phyloP scores from a whole-genome alignment of 352 stramenopile genomes.

The Globisporangium cylindrosporum region DNA sequence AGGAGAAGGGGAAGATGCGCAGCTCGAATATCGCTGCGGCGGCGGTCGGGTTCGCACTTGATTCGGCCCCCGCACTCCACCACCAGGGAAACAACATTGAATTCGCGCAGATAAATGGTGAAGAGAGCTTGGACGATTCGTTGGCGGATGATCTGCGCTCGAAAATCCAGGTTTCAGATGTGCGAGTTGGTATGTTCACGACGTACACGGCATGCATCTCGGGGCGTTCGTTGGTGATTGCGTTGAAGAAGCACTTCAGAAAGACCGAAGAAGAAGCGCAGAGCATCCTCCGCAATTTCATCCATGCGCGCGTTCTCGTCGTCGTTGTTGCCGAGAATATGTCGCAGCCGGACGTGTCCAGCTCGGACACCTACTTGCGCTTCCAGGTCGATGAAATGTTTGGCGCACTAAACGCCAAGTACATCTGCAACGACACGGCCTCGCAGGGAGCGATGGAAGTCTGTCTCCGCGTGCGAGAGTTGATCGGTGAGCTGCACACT shows the following conservation, averaged over 20 bases:
- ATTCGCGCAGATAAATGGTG: slow-evolving; percentile 34
- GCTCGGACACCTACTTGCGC: slow-evolving; percentile 60
- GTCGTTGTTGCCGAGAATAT: slow-evolving; percentile 55
- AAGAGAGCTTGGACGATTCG: slow-evolving; percentile 53
- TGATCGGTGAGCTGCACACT: slow-evolving; percentile 65
- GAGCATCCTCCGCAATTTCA: slow-evolving; percentile 38
- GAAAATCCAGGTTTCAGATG: slow-evolving; percentile 48
- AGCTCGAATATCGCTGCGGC: slow-evolving; percentile 59
- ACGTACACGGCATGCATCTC: slow-evolving; percentile 62
- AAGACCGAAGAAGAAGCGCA: slow-evolving; percentile 46
- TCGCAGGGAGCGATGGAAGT: slow-evolving; percentile 64
- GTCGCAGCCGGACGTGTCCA: slow-evolving; percentile 39
- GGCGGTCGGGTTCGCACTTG: slow-evolving; percentile 44
- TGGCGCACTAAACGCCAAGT: slow-evolving; percentile 78
- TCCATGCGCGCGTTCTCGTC: slow-evolving; percentile 47
- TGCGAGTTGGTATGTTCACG: slow-evolving; percentile 73
- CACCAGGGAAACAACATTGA: slow-evolving; percentile 34
- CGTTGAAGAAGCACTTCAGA: slow-evolving; percentile 57
- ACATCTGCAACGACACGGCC: slow-evolving; percentile 47
- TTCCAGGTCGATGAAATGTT: slow-evolving; percentile 88
- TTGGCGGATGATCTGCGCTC: slow-evolving; percentile 64
- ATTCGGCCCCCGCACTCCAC: slow-evolving; percentile 30
- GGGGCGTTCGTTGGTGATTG: slow-evolving; percentile 41
- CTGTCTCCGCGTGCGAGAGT: slow-evolving; percentile 60
- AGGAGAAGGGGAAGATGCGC: slow-evolving; percentile 35